Conservation (phyloP, 2,329 filamentous ascomycete species). For the Chalaropsis thielavioides region DNA sequence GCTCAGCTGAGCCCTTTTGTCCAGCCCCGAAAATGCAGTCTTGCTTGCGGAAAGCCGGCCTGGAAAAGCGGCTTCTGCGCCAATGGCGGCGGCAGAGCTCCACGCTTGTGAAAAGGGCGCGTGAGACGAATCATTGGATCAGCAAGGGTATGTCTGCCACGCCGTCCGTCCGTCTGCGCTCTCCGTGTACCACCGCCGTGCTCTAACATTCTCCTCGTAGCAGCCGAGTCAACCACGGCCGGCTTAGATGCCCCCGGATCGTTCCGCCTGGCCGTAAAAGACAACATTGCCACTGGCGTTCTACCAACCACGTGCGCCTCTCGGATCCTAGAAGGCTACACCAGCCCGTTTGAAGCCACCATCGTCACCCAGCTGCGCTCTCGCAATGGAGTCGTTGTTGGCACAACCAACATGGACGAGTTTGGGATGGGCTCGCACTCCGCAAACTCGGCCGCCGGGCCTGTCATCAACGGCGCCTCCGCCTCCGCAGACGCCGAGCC, state of each 20-base stretch:
- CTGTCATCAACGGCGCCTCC: conserved; percentile 41
- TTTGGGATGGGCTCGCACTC: conserved; percentile 93
- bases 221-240: neutral
- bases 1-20: neutral
- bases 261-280: conserved; percentile 51
- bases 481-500: conserved; percentile 24
- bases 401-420: conserved; percentile 89
- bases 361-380: conserved; percentile 54
- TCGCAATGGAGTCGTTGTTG: conserved; percentile 48
- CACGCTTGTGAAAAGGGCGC: neutral
- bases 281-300: conserved; percentile 55
- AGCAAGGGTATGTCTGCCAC: conserved; percentile 5
- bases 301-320: conserved; percentile 77
- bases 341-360: conserved; percentile 68
- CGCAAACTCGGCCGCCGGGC: conserved; percentile 50
- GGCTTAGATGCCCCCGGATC: conserved; percentile 8
- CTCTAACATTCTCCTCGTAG: neutral
- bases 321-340: conserved; percentile 52
- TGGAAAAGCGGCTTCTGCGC: neutral
- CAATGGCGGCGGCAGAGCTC: neutral
- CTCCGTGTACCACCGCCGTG: neutral
- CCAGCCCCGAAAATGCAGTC: neutral
- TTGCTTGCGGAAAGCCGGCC: neutral
- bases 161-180: neutral
- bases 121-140: conserved; percentile 10